Conservation (phyloP, 225 moss, liverwort and hornwort species). For the Asterella californica region DNA sequence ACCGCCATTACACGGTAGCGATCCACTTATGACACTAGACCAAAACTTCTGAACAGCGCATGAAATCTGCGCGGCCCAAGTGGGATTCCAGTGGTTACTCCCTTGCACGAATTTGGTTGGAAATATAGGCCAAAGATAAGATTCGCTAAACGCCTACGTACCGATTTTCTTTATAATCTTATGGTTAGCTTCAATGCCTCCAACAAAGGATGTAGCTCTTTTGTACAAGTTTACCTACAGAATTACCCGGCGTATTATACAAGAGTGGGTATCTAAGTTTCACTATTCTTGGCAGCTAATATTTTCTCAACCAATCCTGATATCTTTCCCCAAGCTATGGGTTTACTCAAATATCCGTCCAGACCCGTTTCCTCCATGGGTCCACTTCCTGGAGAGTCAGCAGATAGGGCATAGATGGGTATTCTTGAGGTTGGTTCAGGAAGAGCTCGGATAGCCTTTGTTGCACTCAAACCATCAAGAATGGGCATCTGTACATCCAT, state of each 20-base stretch:
- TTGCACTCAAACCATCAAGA: slow-evolving; percentile 90
- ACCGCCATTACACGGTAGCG: background rate
- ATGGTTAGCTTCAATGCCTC: background rate
- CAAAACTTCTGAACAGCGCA: background rate
- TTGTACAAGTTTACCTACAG: slow-evolving; percentile 8
- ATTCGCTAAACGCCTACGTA: background rate
- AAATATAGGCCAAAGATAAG: slow-evolving; percentile 2
- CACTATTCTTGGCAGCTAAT: slow-evolving; percentile 33
- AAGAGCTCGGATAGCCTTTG: slow-evolving; percentile 76
- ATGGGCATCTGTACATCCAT: slow-evolving; percentile 99
- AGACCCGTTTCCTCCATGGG: slow-evolving; percentile 90
- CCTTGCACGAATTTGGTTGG: background rate
- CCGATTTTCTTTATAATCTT: background rate
- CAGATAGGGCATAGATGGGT: slow-evolving; percentile 88
- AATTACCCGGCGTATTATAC: slow-evolving; percentile 14
- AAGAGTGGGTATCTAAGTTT: slow-evolving; percentile 10
- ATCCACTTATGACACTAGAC: background rate
- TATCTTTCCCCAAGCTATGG: slow-evolving; percentile 84
- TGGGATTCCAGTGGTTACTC: background rate
- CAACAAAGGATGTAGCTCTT: slow-evolving; percentile 19
- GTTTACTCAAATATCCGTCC: slow-evolving; percentile 87
- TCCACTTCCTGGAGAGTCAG: slow-evolving; percentile 80
- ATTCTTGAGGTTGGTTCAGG: slow-evolving; percentile 46
- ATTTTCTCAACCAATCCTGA: slow-evolving; percentile 68
- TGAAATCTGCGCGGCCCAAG: background rate